These are phyloP conservation scores for Lyophyllum shimeji DNA, from an alignment of 768 basidiomycete species.

Conservation along the genomic window DNA sequence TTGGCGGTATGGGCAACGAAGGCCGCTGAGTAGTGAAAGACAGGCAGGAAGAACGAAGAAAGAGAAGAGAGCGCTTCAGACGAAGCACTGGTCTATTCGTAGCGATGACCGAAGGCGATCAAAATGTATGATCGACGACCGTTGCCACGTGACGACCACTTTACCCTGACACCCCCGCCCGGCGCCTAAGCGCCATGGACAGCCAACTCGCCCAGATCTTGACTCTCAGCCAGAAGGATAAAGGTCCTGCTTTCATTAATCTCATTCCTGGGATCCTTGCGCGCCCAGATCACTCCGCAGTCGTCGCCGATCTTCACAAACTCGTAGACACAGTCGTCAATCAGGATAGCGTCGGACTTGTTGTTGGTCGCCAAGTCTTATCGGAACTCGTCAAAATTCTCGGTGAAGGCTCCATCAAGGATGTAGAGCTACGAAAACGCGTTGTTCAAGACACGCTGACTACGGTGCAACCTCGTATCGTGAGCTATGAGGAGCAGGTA, in stretches of 20 bases:
- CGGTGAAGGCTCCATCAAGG: slow-evolving; percentile 51
- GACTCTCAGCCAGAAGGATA: slow-evolving; percentile 79
- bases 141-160: background rate
- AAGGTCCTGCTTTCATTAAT: slow-evolving; percentile 70
- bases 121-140: background rate
- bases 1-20: background rate
- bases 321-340: slow-evolving; percentile 82
- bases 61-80: background rate
- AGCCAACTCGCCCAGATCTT: slow-evolving; percentile 61
- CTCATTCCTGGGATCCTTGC: slow-evolving; percentile 69
- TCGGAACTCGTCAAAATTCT: slow-evolving; percentile 79
- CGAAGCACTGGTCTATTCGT: slow-evolving; percentile 1
- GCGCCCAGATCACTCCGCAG: slow-evolving; percentile 40
- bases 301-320: slow-evolving; percentile 59
- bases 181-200: slow-evolving; percentile 49
- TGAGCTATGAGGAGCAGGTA: slow-evolving; percentile 96
- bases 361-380: slow-evolving; percentile 86
- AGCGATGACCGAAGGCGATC: background rate
- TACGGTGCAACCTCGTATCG: slow-evolving; percentile 73
- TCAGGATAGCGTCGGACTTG: slow-evolving; percentile 78
- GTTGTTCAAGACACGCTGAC: slow-evolving; percentile 76
- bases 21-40: background rate
- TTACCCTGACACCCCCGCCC: background rate
- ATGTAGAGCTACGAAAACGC: slow-evolving; percentile 60
- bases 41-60: background rate